A percentile compares a stretch with the other conserved stretches of the same genome.
phyloP scores from a whole-genome alignment of 1,139 yeast genomes.

The Magnusiomyces clavatus region DNA sequence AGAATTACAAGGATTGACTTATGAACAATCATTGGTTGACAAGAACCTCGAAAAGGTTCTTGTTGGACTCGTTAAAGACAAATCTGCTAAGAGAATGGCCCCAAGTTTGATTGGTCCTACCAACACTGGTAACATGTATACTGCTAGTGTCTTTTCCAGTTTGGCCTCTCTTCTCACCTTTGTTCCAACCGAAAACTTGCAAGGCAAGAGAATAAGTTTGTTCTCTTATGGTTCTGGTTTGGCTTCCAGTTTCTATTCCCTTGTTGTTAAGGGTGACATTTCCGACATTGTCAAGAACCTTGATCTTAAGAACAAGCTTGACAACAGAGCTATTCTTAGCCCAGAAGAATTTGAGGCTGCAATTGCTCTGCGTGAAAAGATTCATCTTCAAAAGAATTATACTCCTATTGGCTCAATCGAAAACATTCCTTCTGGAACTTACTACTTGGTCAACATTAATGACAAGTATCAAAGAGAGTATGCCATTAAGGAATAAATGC shows the following conservation, averaged over 20 bases:
- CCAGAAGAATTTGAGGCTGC: slow-evolving; percentile 82
- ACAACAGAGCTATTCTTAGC: slow-evolving; percentile 54
- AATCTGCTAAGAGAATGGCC: slow-evolving; percentile 59
- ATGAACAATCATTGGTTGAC: slow-evolving; percentile 75
- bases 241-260: slow-evolving; percentile 83
- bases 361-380: slow-evolving; percentile 77
- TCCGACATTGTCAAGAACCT: slow-evolving; percentile 56
- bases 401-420: slow-evolving; percentile 76
- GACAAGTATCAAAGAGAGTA: slow-evolving; percentile 85
- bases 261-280: slow-evolving; percentile 75
- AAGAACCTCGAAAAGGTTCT: slow-evolving; percentile 79
- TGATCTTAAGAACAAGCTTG: slow-evolving; percentile 62
- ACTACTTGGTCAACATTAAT: slow-evolving; percentile 77
- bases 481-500: slow-evolving; percentile 46
- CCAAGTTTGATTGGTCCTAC: slow-evolving; percentile 87
- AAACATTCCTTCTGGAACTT: slow-evolving; percentile 63
- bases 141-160: slow-evolving; percentile 88
- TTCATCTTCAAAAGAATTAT: slow-evolving; percentile 73
- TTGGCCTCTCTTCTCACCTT: slow-evolving; percentile 72
- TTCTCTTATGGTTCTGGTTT: slow-evolving; percentile 98
- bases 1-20: slow-evolving; percentile 54
- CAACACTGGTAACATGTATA: slow-evolving; percentile 97
- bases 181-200: slow-evolving; percentile 66
- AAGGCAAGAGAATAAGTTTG: slow-evolving; percentile 78
- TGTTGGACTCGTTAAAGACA: slow-evolving; percentile 68